These are phyloP conservation scores for Nemophila menziesii DNA, from an alignment of 257 asterid species.

Conservation along the genomic window DNA sequence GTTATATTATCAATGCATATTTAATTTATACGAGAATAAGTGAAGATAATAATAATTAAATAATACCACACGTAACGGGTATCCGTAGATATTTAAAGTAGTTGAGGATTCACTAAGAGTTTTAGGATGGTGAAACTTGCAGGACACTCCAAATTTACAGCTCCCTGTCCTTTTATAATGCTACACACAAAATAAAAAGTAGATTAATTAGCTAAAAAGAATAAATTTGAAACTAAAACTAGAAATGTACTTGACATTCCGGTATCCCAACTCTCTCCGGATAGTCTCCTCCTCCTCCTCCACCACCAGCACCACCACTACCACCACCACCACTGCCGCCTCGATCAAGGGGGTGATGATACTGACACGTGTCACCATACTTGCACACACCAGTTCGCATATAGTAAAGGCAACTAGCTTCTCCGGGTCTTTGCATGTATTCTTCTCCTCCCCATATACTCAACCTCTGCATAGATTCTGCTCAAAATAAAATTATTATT, in stretches of 20 bases:
- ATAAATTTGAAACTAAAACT: neutral
- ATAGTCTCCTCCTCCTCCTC: slow-evolving; percentile 50
- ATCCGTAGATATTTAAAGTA: slow-evolving; percentile 58
- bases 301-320: slow-evolving; percentile 25
- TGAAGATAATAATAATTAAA: neutral
- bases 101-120: slow-evolving; percentile 59
- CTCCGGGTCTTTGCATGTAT: slow-evolving; percentile 71
- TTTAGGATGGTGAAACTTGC: slow-evolving; percentile 89
- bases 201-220: neutral
- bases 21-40: neutral
- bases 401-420: slow-evolving; percentile 59
- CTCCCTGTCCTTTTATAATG: slow-evolving; percentile 71
- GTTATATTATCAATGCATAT: slow-evolving; percentile 9
- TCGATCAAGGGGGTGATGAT: slow-evolving; percentile 74
- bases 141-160: slow-evolving; percentile 76
- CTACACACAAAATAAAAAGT: slow-evolving; percentile 27
- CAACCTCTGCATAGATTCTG: slow-evolving; percentile 52
- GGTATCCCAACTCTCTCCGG: slow-evolving; percentile 85
- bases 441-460: slow-evolving; percentile 41
- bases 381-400: slow-evolving; percentile 77
- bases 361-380: slow-evolving; percentile 72
- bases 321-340: slow-evolving; percentile 25
- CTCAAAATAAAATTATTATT: slow-evolving; percentile 16
- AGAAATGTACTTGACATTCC: slow-evolving; percentile 53
- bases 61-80: slow-evolving; percentile 75